Evolutionary conservation across 345 rosid species (phyloP).

Genomic region (Laguncularia racemosa): DNA sequence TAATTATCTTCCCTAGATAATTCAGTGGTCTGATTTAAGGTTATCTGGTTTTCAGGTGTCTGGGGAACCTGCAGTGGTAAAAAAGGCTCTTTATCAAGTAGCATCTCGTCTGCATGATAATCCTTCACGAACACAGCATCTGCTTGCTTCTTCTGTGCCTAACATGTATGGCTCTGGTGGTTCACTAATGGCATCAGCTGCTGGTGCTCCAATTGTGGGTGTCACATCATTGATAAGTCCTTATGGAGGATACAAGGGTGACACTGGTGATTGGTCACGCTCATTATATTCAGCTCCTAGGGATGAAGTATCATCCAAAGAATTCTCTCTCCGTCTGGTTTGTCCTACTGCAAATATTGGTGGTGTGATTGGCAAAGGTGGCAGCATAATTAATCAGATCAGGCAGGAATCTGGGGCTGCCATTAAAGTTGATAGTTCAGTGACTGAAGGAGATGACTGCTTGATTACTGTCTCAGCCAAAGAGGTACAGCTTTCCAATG

Average conservation of each 20-base stretch:
- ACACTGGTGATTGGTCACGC: constrained; percentile 74
- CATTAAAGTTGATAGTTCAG: constrained; percentile 85
- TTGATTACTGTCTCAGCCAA: constrained; percentile 73
- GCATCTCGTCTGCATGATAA: constrained; percentile 83
- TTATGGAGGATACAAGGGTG: constrained; percentile 81
- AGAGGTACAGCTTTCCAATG: constrained; percentile 45
- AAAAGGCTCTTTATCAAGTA: constrained; percentile 73
- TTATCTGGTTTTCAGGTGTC: constrained; percentile 41
- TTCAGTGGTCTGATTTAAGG: too few species aligned
- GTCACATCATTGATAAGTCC: constrained; percentile 66
- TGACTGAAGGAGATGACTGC: constrained; percentile 84
- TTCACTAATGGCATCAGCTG: constrained; percentile 52
- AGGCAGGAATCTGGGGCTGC: constrained; percentile 83
- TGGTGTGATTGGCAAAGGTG: constrained; percentile 94
- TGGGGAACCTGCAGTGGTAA: constrained; percentile 75
- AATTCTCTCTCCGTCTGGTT: constrained; percentile 72
- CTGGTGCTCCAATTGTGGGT: constrained; percentile 66
- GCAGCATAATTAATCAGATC: constrained; percentile 81
- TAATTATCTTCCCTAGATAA: too few species aligned
- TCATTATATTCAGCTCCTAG: constrained; percentile 73
- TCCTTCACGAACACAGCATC: constrained; percentile 82
- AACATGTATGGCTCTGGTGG: constrained; percentile 45
- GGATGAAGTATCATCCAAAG: constrained; percentile 64
- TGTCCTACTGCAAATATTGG: constrained; percentile 81
- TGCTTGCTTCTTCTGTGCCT: constrained; percentile 60